Percentiles rank a stretch among this genome's conserved stretches.
Evolutionary conservation across 352 stramenopile species (phyloP).

Genomic region (Globisporangium paroecandrum): DNA sequence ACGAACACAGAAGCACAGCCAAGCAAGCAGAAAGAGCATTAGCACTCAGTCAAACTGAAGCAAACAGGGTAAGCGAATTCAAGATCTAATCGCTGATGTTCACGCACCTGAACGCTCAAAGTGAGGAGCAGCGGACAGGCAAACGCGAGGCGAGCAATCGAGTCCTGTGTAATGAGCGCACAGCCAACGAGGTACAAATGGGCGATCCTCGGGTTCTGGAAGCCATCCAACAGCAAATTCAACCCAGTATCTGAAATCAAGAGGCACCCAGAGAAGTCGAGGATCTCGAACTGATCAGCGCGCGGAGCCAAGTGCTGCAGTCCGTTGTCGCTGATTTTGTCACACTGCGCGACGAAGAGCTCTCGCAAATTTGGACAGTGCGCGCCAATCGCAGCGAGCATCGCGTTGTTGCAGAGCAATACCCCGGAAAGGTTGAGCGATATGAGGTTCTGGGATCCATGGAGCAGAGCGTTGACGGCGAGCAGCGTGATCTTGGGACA

Average conservation of each 20-base stretch:
- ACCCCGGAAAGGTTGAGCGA: slow-evolving; percentile 59
- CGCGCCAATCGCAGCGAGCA: slow-evolving; percentile 43
- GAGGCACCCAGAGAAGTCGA: slow-evolving; percentile 57
- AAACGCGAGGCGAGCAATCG: slow-evolving; percentile 54
- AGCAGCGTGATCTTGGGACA: slow-evolving; percentile 80
- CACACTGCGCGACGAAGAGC: slow-evolving; percentile 59
- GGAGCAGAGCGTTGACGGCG: slow-evolving; percentile 59
- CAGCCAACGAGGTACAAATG: slow-evolving; percentile 65
- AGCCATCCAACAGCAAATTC: slow-evolving; percentile 46
- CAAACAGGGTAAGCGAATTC: not conserved
- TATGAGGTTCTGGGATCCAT: slow-evolving; percentile 41
- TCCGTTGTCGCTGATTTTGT: slow-evolving; percentile 55
- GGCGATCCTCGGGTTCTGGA: slow-evolving; percentile 43
- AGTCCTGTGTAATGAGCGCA: slow-evolving; percentile 57
- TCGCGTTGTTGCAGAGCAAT: slow-evolving; percentile 54
- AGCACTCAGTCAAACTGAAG: not conserved
- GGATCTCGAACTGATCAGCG: slow-evolving; percentile 55
- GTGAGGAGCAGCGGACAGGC: slow-evolving; percentile 66
- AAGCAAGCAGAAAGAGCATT: not conserved
- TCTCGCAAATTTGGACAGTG: slow-evolving; percentile 35
- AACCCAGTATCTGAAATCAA: slow-evolving; percentile 55
- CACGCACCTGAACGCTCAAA: slow-evolving; percentile 44
- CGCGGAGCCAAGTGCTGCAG: slow-evolving; percentile 44
- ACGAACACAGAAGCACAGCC: not conserved
- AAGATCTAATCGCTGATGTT: not conserved